A percentile compares a stretch with the other conserved stretches of the same genome.
These are phyloP conservation scores for Colletotrichum lini DNA, from an alignment of 2,329 filamentous ascomycete genomes.

Conservation along the genomic window DNA sequence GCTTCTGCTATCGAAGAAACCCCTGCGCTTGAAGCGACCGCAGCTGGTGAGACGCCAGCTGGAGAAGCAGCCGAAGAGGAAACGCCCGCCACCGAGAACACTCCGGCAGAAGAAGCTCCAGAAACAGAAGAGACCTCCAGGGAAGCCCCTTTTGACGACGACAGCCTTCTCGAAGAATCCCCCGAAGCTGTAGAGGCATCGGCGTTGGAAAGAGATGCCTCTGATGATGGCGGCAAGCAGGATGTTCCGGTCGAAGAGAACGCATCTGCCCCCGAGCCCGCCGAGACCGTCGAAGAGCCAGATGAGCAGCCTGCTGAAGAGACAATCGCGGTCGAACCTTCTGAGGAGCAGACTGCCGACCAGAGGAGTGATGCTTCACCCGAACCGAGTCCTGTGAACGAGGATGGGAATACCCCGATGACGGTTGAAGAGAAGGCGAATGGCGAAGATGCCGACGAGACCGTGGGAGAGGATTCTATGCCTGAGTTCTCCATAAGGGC, in stretches of 20 bases:
- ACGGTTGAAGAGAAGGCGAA: neutral
- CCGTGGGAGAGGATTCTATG: neutral
- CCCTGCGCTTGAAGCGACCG: neutral
- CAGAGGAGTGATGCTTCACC: neutral
- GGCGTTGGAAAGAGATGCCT: neutral
- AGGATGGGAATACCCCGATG: conserved; percentile 22
- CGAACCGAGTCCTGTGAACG: conserved; percentile 33
- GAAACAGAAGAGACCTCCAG: too few relatives aligned
- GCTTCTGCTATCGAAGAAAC: neutral
- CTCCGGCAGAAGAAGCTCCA: neutral
- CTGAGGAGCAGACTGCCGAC: conserved; percentile 26
- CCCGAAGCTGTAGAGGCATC: neutral
- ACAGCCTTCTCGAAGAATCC: neutral
- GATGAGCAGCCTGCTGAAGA: neutral
- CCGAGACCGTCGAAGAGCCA: neutral
- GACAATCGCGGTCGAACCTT: conserved; percentile 2
- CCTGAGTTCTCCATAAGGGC: conserved; percentile 21
- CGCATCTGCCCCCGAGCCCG: neutral
- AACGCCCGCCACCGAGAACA: neutral
- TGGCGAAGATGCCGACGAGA: neutral
- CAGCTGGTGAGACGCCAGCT: neutral
- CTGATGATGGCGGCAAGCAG: neutral
- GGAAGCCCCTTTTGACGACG: neutral
- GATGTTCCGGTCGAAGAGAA: neutral
- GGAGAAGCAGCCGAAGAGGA: neutral